Evolutionary conservation across 2,329 filamentous ascomycete genomes (phyloP), one percentile per base, ranked within the genome.

Genomic region (Claviceps fusiformis): DNA sequence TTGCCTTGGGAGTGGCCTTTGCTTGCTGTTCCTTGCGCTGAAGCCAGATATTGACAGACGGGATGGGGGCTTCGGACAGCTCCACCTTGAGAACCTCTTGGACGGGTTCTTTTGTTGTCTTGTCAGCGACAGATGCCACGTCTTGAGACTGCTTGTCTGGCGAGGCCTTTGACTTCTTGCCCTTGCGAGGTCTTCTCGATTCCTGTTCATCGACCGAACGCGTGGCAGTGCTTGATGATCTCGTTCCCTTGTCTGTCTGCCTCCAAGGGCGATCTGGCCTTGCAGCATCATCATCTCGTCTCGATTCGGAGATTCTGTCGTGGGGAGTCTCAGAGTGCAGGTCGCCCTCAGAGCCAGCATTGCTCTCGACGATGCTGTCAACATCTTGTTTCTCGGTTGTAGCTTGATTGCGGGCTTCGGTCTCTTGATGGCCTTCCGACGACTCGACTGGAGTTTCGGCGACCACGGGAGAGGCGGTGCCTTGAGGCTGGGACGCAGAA

Each of bases 11-110:
- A 63, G 75, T 78, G 29, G 68, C 66, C 67, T 82, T 84, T 44
- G 79, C 74, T 59, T 77, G 73, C 48, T 76, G 83, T 63, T 89
- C 85, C 62, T 79, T 85, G 55, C 91, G 81, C 70, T 91, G 82
- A 59, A 84, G 80, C 92, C 93, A 98, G 59, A 91, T 75, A 68
- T 98, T 98, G 56, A 96, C 86, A 1, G 82, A 70, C 0, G 93
- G 93, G 47, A 87, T 77, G 35, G 89, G 86, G 19, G 92, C 92
- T 58, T 93, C 89, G 50, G 86, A 85, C 46, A 95, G 75, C 62
- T 85, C 79, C 48, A 81, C 72, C 63, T 84, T 82, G 62, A 79
- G 73, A 15, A 74, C 73, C 58, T 80, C 73, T 29, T 61, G 64
- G 35, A 58, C 62, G 15, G 59, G 53, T 52, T 67, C 67, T 41